Percentiles rank a stretch among this genome's conserved stretches.
These are phyloP conservation scores for Geotrichum fermentans DNA, from an alignment of 1,139 yeast genomes.

Conservation along the genomic window DNA sequence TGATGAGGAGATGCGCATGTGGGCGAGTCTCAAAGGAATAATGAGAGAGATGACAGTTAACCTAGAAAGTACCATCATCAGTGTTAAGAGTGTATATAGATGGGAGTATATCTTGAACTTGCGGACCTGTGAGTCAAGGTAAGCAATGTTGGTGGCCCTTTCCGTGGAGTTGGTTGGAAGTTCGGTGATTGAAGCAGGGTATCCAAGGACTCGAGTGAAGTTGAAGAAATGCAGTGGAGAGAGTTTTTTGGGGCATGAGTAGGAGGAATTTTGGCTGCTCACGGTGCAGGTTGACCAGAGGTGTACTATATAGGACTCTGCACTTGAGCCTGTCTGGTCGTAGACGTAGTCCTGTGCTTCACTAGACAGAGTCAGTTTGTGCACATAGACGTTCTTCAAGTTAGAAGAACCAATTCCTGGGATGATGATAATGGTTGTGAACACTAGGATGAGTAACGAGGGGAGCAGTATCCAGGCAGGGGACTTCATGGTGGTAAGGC, in stretches of 20 bases:
- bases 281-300: conserved; percentile 6
- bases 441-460: conserved; percentile 7
- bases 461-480: conserved; percentile 18
- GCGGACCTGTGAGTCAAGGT: neutral
- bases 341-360: conserved; percentile 8
- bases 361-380: conserved; percentile 5
- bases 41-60: conserved; percentile 3
- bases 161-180: neutral
- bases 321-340: conserved; percentile 5
- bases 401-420: conserved; percentile 4
- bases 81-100: neutral
- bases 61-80: conserved; percentile 3
- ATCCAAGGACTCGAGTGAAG: conserved; percentile 6
- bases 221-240: conserved; percentile 5
- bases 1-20: conserved; percentile 3
- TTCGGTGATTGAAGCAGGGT: neutral
- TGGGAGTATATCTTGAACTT: conserved; percentile 5
- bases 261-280: no score
- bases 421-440: conserved; percentile 4
- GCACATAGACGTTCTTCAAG: conserved; percentile 6
- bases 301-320: conserved; percentile 6
- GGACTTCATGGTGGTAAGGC: conserved; percentile 12
- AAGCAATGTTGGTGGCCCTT: neutral
- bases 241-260: neutral
- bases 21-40: conserved; percentile 13